phyloP scores from a whole-genome alignment of 2,329 filamentous ascomycete species.

The Aureobasidium vineae region DNA sequence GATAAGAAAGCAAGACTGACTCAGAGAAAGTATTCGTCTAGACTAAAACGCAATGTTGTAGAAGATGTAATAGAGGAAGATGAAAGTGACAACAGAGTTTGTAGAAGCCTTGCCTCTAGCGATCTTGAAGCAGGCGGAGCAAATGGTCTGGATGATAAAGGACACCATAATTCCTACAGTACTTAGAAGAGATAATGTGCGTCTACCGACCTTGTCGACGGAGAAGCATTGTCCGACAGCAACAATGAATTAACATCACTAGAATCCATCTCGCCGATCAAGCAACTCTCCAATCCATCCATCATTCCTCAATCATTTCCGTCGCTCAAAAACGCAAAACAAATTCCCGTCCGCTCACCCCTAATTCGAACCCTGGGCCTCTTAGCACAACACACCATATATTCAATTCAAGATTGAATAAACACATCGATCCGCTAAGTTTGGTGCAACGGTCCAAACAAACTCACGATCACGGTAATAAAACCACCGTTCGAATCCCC shows the following conservation, averaged over 20 bases:
- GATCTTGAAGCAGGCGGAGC: constrained; percentile 32
- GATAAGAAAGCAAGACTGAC: no score
- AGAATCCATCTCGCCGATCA: no score
- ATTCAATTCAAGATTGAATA: background rate
- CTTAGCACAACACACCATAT: background rate
- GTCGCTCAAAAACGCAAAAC: background rate
- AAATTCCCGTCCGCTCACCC: background rate
- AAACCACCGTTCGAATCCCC: constrained; percentile 1
- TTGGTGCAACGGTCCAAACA: background rate
- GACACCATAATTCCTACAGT: constrained; percentile 44
- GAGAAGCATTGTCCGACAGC: constrained; percentile 47
- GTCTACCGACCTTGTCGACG: constrained; percentile 39
- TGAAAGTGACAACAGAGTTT: constrained; percentile 37
- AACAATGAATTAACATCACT: no score
- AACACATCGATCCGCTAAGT: background rate
- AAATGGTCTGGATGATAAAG: constrained; percentile 45
- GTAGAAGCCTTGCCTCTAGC: constrained; percentile 33
- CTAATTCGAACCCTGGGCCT: background rate
- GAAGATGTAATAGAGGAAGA: constrained; percentile 39
- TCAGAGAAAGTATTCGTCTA: no score
- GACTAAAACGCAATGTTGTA: constrained; percentile 45
- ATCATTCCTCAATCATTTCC: no score
- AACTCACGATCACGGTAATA: background rate
- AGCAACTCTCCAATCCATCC: no score
- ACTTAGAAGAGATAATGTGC: constrained; percentile 39